Evolutionary conservation across 352 stramenopile genomes (phyloP).

Genomic region (Pythium aristosporum): DNA sequence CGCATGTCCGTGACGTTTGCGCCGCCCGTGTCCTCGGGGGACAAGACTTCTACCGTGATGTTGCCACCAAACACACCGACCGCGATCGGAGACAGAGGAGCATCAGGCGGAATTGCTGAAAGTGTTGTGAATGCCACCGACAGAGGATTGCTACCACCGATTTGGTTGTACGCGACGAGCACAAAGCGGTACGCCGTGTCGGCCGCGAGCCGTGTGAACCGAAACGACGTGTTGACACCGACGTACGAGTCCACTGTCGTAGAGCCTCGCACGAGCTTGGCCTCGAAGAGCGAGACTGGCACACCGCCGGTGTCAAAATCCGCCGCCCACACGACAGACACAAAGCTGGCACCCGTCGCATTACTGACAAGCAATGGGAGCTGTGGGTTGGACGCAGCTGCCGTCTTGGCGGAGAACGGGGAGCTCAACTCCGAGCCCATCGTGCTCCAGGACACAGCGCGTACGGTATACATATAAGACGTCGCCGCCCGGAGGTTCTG

Average conservation of each 20-base stretch:
- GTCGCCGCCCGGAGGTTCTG: constrained; percentile 31
- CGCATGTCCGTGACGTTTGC: constrained; percentile 34
- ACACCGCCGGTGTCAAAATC: constrained; percentile 48
- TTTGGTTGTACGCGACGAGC: constrained; percentile 34
- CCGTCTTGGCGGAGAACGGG: constrained; percentile 34
- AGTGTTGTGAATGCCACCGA: constrained; percentile 30
- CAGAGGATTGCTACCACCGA: constrained; percentile 32
- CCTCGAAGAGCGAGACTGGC: constrained; percentile 37
- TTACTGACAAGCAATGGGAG: constrained; percentile 19
- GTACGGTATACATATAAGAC: constrained; percentile 50
- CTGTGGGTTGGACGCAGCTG: constrained; percentile 36
- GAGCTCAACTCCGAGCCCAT: constrained; percentile 44
- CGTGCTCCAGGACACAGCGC: constrained; percentile 37
- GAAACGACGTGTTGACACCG: constrained; percentile 20
- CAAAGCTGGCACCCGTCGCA: constrained; percentile 31
- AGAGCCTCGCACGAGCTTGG: constrained; percentile 29
- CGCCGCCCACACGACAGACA: constrained; percentile 39
- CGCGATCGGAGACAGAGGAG: constrained; percentile 28
- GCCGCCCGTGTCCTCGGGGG: constrained; percentile 48
- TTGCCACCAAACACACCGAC: constrained; percentile 55
- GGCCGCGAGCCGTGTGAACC: constrained; percentile 41
- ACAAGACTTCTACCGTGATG: constrained; percentile 44
- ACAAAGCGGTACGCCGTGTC: constrained; percentile 34
- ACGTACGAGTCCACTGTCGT: constrained; percentile 22
- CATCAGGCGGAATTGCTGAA: constrained; percentile 20